These are phyloP conservation scores for Fusarium sp. DNA, from an alignment of 2,329 filamentous ascomycete genomes.

Conservation along the genomic window DNA sequence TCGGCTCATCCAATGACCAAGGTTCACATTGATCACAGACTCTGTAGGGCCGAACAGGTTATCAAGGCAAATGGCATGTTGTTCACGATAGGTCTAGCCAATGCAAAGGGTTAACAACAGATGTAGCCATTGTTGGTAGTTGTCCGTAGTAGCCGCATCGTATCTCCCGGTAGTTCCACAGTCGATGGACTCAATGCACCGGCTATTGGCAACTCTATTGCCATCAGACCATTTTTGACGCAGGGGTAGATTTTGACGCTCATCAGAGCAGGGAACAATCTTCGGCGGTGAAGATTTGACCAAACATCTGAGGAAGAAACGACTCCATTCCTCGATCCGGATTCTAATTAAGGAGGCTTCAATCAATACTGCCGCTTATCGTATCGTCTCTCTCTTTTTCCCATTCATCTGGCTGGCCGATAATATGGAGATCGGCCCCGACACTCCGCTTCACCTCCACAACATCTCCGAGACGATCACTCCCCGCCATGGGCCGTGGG, in stretches of 20 bases:
- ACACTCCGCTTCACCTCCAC: conserved; percentile 24
- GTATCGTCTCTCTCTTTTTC: not conserved
- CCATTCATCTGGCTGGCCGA: conserved; percentile 14
- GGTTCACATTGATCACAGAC: conserved; percentile 14
- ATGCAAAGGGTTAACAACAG: not conserved
- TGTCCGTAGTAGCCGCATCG: conserved; percentile 21
- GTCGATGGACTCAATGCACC: conserved; percentile 13
- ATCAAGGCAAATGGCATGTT: conserved; percentile 5
- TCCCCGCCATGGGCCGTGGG: conserved; percentile 27
- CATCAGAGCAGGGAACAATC: conserved; percentile 23
- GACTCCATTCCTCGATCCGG: not conserved
- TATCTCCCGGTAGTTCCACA: conserved; percentile 23
- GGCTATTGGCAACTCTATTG: conserved; percentile 31
- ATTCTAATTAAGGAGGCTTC: conserved; percentile 25
- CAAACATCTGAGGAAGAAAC: conserved; percentile 1
- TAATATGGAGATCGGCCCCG: conserved; percentile 11
- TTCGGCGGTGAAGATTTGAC: conserved; percentile 29
- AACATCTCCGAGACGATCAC: conserved; percentile 25
- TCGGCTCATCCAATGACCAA: conserved; percentile 21
- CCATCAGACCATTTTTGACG: conserved; percentile 42
- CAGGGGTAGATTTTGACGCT: conserved; percentile 37
- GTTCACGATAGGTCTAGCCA: not conserved
- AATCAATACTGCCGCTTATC: conserved; percentile 4
- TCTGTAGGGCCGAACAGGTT: conserved; percentile 15
- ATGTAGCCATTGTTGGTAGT: not conserved